phyloP scores from a whole-genome alignment of 2,329 filamentous ascomycete genomes.

The Celoporthe dispersa region DNA sequence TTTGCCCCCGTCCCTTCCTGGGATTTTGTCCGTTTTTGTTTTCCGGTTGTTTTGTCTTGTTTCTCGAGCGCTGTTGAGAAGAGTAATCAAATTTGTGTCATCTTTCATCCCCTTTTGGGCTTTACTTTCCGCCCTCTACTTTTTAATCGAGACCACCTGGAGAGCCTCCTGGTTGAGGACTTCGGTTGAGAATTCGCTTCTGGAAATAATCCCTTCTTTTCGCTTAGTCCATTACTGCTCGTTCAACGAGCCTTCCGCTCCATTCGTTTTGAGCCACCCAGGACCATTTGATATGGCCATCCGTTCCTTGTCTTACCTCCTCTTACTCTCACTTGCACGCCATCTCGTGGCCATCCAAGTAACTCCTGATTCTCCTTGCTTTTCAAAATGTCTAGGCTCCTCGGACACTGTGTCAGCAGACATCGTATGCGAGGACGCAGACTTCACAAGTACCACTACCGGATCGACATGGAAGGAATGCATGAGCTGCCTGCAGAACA shows the following conservation, averaged over 20 bases:
- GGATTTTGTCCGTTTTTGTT: constrained; percentile 2
- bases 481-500: constrained; percentile 57
- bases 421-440: constrained; percentile 53
- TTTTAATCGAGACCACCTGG: constrained; percentile 24
- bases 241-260: neutral
- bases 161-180: constrained; percentile 29
- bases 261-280: neutral
- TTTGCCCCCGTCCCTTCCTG: constrained; percentile 8
- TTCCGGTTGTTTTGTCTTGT: constrained; percentile 5
- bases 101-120: constrained; percentile 4
- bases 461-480: constrained; percentile 55
- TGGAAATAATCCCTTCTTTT: constrained; percentile 15
- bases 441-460: constrained; percentile 42
- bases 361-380: constrained; percentile 58
- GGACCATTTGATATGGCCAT: constrained; percentile 29
- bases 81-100: neutral
- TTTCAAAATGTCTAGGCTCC: constrained; percentile 54
- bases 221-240: neutral
- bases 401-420: constrained; percentile 50
- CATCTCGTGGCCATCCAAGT: constrained; percentile 51
- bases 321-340: constrained; percentile 34
- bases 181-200: constrained; percentile 11
- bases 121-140: constrained; percentile 19
- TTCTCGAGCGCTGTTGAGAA: neutral
- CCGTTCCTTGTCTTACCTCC: constrained; percentile 28